Evolutionary conservation across 208 protist species (phyloP).

Genomic region (Leishmania major): DNA sequence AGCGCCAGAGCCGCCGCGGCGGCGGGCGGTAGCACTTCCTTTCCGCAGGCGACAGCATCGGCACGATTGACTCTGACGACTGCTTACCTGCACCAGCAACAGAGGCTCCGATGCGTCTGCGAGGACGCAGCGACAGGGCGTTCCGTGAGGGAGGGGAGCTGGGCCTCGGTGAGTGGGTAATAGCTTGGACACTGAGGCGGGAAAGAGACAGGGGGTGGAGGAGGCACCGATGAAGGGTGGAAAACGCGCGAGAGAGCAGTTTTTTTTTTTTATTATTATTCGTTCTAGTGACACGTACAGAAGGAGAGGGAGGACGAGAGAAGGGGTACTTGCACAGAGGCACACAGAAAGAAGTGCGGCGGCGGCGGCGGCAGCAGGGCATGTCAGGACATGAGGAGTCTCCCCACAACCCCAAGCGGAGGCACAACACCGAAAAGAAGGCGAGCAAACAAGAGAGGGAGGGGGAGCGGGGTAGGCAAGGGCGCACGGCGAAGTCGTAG

Average conservation of each 20-base stretch:
- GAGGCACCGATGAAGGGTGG: neutral
- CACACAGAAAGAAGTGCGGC: neutral
- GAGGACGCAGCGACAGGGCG: neutral
- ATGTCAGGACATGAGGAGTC: too few relatives aligned
- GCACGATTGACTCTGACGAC: neutral
- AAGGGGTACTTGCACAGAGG: neutral
- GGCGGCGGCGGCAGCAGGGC: neutral
- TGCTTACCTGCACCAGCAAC: neutral
- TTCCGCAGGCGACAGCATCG: neutral
- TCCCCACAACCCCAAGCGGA: too few relatives aligned
- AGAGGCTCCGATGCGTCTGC: neutral
- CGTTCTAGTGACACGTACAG: neutral
- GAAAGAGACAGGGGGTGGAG: neutral
- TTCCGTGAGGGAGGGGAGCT: neutral
- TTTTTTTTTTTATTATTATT: too few relatives aligned
- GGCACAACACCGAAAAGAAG: neutral
- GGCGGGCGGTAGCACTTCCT: neutral
- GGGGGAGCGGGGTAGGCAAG: neutral
- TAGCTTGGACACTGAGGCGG: neutral
- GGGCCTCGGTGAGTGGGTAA: neutral
- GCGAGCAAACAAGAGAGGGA: neutral
- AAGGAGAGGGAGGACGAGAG: neutral
- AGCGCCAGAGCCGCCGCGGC: neutral
- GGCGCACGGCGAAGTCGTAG: neutral
- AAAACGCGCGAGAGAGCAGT: neutral